These are phyloP conservation scores for Tricholomella constricta DNA, from an alignment of 768 basidiomycete species.

Conservation along the genomic window DNA sequence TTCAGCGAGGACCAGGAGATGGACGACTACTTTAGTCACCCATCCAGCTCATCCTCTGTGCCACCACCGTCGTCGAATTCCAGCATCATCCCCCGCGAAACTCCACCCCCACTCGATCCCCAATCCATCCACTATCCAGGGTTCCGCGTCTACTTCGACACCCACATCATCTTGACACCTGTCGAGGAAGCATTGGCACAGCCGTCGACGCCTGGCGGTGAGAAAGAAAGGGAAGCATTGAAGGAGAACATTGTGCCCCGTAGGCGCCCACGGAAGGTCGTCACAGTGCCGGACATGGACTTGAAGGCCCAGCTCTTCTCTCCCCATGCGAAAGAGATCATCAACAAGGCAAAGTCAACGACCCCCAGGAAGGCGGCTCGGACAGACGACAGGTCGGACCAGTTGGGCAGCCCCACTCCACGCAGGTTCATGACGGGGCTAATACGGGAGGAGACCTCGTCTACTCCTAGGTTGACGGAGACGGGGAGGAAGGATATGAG, in stretches of 20 bases:
- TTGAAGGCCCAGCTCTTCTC: constrained; percentile 21
- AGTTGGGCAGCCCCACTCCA: constrained; percentile 25
- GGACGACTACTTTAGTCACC: constrained; percentile 26
- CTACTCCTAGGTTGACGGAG: constrained; percentile 23
- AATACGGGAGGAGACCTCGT: constrained; percentile 9
- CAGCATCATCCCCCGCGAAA: constrained; percentile 34
- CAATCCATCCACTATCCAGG: constrained; percentile 70
- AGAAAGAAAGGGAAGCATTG: constrained; percentile 36
- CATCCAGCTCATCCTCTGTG: constrained; percentile 14
- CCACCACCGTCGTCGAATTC: constrained; percentile 20
- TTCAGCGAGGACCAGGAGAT: constrained; percentile 13
- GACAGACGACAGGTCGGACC: constrained; percentile 7
- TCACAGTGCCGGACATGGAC: constrained; percentile 23
- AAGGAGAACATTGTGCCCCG: constrained; percentile 65
- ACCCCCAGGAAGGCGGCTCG: constrained; percentile 25
- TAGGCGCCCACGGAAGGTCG: constrained; percentile 44
- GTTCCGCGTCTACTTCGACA: constrained; percentile 59
- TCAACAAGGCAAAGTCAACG: constrained; percentile 23
- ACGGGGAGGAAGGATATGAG: constrained; percentile 29
- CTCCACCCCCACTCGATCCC: constrained; percentile 46
- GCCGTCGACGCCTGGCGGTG: constrained; percentile 4
- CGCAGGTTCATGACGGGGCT: constrained; percentile 23
- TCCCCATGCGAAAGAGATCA: constrained; percentile 21
- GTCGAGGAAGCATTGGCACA: constrained; percentile 2
- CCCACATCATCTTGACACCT: constrained; percentile 24